Evolutionary conservation across 306 rosid genomes (phyloP), one percentile per base, ranked within the genome.

Genomic region (Ormosia emarginata): DNA sequence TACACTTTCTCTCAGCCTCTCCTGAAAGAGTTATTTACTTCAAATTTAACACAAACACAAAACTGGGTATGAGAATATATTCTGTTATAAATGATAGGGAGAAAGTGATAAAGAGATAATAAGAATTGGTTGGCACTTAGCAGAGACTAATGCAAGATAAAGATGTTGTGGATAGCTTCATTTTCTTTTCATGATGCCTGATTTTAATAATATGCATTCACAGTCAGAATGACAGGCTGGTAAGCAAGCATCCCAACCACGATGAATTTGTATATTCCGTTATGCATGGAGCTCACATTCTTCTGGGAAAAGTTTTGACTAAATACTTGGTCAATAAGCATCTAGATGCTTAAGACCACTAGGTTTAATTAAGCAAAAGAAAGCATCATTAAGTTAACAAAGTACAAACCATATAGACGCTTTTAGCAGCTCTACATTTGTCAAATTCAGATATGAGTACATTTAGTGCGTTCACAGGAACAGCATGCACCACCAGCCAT

Each of bases 151-250:
- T 47, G 79, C 2, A 59, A 85, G 80, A 61, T 73, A 58, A 62
- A 67, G 37, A n/a, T 33, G 67, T 70, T 81, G 8, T 12, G 49
- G 34, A 14, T 14, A 37, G 29, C 50, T 74, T 65, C 17, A 3
- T 44, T 66, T 24, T n/a, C 43, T 34, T 52, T 55, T 59, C 37
- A 24, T 53, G 9, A 44, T 37, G 41, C 4, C 3, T 81, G 65
- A 82, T 80, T 77, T 84, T 39, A 70, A 84, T 82, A 84, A 84
- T 82, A 84, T 78, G 88, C 50, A 63, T 86, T 85, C 59, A 61
- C 49, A 44, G 75, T 73, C 85, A 83, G 57, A 32, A 75, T 52
- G 87, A 82, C 92, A 90, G 92, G 84, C 89, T 85, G 92, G 84
- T 69, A 56, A 40, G 71, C 44, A 77, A 86, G 87, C 81, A 82